These are phyloP conservation scores for Xylaria sp. DNA, from an alignment of 2,329 filamentous ascomycete species.

Conservation along the genomic window DNA sequence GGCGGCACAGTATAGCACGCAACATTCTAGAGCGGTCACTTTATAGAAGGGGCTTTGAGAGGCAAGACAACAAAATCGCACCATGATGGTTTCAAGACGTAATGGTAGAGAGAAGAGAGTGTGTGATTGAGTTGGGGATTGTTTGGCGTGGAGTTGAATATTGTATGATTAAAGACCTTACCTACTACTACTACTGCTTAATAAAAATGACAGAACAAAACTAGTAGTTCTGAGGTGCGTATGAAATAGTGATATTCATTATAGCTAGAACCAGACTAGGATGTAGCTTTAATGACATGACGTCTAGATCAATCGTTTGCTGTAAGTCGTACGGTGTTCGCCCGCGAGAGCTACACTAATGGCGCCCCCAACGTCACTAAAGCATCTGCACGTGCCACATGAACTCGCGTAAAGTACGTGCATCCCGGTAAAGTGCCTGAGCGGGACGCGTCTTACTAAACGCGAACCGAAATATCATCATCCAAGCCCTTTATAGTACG, in stretches of 20 bases:
- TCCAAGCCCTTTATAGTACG: background rate
- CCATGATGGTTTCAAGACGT: slow-evolving; percentile 3
- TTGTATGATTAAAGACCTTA: slow-evolving; percentile 14
- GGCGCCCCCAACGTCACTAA: background rate
- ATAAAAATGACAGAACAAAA: background rate
- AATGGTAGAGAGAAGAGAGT: background rate
- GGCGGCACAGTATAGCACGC: slow-evolving; percentile 1
- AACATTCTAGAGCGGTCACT: slow-evolving; percentile 29
- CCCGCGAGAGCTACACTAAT: background rate
- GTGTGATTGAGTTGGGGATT: background rate
- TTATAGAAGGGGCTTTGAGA: slow-evolving; percentile 27
- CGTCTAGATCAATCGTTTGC: background rate
- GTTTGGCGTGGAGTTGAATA: background rate
- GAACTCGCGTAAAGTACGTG: slow-evolving; percentile 39
- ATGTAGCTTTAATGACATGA: background rate
- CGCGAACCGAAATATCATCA: slow-evolving; percentile 19
- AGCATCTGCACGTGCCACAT: slow-evolving; percentile 34
- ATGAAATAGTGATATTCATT: background rate
- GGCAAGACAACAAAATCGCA: slow-evolving; percentile 25
- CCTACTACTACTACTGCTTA: too few species aligned
- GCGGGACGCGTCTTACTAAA: slow-evolving; percentile 23
- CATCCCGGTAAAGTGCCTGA: background rate
- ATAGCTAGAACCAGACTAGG: background rate
- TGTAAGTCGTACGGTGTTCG: background rate
- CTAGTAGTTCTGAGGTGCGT: background rate